Percentiles rank a stretch among this genome's conserved stretches.
These are phyloP conservation scores for Alternaria brassicae DNA, from an alignment of 2,329 filamentous ascomycete species.

Conservation along the genomic window DNA sequence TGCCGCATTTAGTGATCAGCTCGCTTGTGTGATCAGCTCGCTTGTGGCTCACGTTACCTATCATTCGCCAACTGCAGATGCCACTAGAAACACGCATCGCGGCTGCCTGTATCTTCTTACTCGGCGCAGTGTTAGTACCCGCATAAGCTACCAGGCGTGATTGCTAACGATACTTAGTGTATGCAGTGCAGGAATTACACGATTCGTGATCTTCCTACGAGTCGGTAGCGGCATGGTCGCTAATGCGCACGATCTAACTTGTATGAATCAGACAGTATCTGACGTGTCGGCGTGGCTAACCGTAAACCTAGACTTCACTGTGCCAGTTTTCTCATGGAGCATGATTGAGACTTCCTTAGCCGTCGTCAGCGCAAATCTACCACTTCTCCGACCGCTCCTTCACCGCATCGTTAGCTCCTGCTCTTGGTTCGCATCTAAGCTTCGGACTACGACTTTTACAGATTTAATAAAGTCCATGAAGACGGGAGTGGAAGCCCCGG, in stretches of 20 bases:
- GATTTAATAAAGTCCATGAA: background rate
- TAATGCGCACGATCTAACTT: background rate
- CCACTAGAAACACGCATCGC: background rate
- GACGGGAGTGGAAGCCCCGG: background rate
- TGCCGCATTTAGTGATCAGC: no score
- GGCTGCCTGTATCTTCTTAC: background rate
- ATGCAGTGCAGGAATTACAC: background rate
- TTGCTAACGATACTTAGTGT: background rate
- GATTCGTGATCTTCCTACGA: background rate
- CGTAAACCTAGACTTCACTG: background rate
- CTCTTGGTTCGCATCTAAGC: background rate
- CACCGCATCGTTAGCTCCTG: background rate
- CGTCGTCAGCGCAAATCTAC: background rate
- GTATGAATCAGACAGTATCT: background rate
- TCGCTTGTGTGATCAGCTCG: no score
- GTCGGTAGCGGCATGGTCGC: background rate
- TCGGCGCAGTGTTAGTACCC: background rate
- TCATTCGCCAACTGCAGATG: constrained; percentile 3
- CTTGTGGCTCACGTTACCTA: no score
- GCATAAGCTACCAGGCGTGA: background rate
- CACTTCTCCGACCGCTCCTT: background rate
- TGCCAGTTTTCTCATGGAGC: background rate
- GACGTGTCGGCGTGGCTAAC: background rate
- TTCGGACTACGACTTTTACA: background rate
- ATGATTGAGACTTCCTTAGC: background rate